A percentile compares a stretch with the other conserved stretches of the same genome.
Conservation (phyloP, 306 rosid species). For the Bauhinia variegata region DNA sequence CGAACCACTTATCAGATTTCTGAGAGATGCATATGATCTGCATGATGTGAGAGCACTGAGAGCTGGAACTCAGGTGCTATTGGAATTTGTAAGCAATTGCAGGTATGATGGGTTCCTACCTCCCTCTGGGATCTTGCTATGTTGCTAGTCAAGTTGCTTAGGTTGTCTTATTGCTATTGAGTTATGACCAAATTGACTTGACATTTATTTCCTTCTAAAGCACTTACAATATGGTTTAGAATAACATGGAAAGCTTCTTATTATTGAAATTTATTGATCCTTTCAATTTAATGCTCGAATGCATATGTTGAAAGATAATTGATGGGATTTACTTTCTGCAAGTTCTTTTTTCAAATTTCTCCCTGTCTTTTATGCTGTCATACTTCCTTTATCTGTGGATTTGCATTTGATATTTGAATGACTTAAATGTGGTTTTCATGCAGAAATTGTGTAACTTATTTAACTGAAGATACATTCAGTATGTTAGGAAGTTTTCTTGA, state of each 20-base stretch:
- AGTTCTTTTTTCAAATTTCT: neutral
- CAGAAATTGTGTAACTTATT: constrained; percentile 52
- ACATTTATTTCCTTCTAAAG: constrained; percentile 24
- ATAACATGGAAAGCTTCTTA: constrained; percentile 3
- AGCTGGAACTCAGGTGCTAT: constrained; percentile 66
- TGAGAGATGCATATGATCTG: constrained; percentile 61
- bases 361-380: neutral
- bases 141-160: constrained; percentile 3
- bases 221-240: constrained; percentile 1
- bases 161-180: constrained; percentile 8
- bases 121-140: neutral
- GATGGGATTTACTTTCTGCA: neutral
- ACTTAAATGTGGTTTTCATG: constrained; percentile 33
- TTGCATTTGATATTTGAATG: constrained; percentile 16
- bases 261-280: neutral
- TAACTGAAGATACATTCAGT: constrained; percentile 53
- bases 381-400: constrained; percentile 26
- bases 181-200: constrained; percentile 3
- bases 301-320: constrained; percentile 13
- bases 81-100: constrained; percentile 61
- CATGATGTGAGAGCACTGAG: constrained; percentile 58
- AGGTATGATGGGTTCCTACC: constrained; percentile 50
- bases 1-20: constrained; percentile 66
- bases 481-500: constrained; percentile 59
- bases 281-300: constrained; percentile 15